Evolutionary conservation across 2,329 filamentous ascomycete genomes (phyloP).

Genomic region (Sarocladium brachiariae): DNA sequence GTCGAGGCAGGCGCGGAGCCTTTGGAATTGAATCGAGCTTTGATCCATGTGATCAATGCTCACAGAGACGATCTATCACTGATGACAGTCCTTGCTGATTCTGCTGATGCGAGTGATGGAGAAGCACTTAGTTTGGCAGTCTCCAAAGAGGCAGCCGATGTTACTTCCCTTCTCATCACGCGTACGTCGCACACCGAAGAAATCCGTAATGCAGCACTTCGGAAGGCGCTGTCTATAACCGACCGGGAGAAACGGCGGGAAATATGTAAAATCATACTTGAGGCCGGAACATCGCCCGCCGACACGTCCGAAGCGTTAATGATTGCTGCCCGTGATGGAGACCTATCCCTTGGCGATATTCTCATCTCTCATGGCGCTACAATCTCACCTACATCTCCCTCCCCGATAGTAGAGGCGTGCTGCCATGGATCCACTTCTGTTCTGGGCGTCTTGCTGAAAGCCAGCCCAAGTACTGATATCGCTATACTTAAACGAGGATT

Average conservation of each 20-base stretch:
- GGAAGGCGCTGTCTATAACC: conserved; percentile 34
- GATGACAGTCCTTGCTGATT: conserved; percentile 35
- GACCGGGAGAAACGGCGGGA: conserved; percentile 32
- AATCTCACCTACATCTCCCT: conserved; percentile 42
- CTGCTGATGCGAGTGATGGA: conserved; percentile 44
- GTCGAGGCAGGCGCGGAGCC: conserved; percentile 41
- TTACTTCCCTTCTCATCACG: conserved; percentile 38
- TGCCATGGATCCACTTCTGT: conserved; percentile 43
- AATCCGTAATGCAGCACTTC: conserved; percentile 33
- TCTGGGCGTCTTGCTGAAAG: conserved; percentile 41
- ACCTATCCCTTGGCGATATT: conserved; percentile 42
- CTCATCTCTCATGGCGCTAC: conserved; percentile 46
- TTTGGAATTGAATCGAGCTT: conserved; percentile 41
- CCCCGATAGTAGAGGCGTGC: conserved; percentile 48
- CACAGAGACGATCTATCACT: conserved; percentile 43
- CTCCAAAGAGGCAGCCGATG: conserved; percentile 36
- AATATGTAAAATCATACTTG: conserved; percentile 39
- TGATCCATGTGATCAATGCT: conserved; percentile 42
- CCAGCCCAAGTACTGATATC: conserved; percentile 30
- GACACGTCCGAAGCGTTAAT: conserved; percentile 44
- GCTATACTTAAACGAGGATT: conserved; percentile 43
- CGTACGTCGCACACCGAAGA: conserved; percentile 27
- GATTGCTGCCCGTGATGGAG: conserved; percentile 44
- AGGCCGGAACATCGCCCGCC: conserved; percentile 36
- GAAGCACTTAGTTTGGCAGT: conserved; percentile 41